Evolutionary conservation across 495 filamentous ascomycete genomes (phyloP).

Genomic region (Penicillium waksmanii): DNA sequence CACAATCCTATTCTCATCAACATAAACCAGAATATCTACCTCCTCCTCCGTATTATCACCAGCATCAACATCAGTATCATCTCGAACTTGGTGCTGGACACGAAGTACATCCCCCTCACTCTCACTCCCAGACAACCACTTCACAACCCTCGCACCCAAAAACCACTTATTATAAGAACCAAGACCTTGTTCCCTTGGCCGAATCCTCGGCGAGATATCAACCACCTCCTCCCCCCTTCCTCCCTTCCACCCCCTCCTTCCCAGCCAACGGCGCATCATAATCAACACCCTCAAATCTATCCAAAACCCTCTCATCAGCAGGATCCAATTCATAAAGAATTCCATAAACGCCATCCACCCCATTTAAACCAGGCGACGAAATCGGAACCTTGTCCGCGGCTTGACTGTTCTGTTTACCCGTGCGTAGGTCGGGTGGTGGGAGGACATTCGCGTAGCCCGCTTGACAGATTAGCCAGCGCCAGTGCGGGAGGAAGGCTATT

Average conservation of each 20-base stretch:
- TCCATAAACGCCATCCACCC: conserved; percentile 53
- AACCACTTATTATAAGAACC: conserved; percentile 48
- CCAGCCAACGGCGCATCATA: conserved; percentile 15
- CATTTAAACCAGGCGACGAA: conserved; percentile 12
- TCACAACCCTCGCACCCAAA: conserved; percentile 34
- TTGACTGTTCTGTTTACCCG: conserved; percentile 25
- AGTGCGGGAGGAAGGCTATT: conserved; percentile 51
- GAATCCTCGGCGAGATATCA: conserved; percentile 29
- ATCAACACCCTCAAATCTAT: conserved; percentile 49
- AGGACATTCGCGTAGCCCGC: conserved; percentile 74
- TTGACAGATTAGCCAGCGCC: conserved; percentile 68
- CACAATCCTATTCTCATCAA: conserved; percentile 50
- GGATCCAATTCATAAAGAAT: conserved; percentile 61
- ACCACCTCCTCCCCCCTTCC: conserved; percentile 14
- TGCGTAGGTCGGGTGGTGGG: conserved; percentile 33
- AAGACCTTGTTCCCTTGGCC: conserved; percentile 43
- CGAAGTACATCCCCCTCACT: conserved; percentile 2
- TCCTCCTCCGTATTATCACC: conserved; percentile 13
- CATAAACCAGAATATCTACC: conserved; percentile 57
- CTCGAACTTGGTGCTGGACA: no score
- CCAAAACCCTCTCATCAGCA: conserved; percentile 41
- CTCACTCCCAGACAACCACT: conserved; percentile 37
- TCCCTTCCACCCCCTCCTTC: conserved; percentile 22
- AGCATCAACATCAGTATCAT: background rate
- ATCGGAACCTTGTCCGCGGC: conserved; percentile 23